phyloP scores from a whole-genome alignment of 441 rosid species.

The Erysimum cheiri region DNA sequence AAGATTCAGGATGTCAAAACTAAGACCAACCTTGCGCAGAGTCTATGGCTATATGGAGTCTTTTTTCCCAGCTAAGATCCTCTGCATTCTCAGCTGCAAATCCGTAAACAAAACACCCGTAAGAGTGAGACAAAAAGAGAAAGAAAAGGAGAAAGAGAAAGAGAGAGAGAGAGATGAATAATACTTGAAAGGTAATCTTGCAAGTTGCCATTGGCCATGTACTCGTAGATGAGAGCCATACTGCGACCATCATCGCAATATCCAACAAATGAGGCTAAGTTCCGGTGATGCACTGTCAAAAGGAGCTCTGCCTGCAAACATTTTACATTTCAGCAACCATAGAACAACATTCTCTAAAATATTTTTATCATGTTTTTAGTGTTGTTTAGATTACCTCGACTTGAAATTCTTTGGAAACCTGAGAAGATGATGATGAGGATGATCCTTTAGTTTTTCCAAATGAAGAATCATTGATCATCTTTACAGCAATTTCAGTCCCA shows the following conservation, averaged over 20 bases:
- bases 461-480: slow-evolving; percentile 51
- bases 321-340: slow-evolving; percentile 7
- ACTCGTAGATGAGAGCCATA: slow-evolving; percentile 58
- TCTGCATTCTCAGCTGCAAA: slow-evolving; percentile 42
- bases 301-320: slow-evolving; percentile 50
- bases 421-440: slow-evolving; percentile 35
- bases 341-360: neutral
- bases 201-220: slow-evolving; percentile 61
- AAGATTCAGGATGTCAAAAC: neutral
- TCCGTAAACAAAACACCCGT: neutral
- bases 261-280: slow-evolving; percentile 52
- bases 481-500: slow-evolving; percentile 53
- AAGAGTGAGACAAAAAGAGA: too few species aligned
- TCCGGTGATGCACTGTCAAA: slow-evolving; percentile 55
- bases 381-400: slow-evolving; percentile 38
- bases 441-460: slow-evolving; percentile 49
- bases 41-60: slow-evolving; percentile 59
- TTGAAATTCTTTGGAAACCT: slow-evolving; percentile 46
- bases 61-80: slow-evolving; percentile 52
- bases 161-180: slow-evolving; percentile 3
- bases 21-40: slow-evolving; percentile 58
- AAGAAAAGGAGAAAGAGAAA: neutral
- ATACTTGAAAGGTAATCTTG: slow-evolving; percentile 49
- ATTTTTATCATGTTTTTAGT: neutral
- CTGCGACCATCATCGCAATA: slow-evolving; percentile 52